Evolutionary conservation across 2,329 filamentous ascomycete genomes (phyloP), one percentile per base, ranked within the genome.

Genomic region (Fusarium drepaniforme): DNA sequence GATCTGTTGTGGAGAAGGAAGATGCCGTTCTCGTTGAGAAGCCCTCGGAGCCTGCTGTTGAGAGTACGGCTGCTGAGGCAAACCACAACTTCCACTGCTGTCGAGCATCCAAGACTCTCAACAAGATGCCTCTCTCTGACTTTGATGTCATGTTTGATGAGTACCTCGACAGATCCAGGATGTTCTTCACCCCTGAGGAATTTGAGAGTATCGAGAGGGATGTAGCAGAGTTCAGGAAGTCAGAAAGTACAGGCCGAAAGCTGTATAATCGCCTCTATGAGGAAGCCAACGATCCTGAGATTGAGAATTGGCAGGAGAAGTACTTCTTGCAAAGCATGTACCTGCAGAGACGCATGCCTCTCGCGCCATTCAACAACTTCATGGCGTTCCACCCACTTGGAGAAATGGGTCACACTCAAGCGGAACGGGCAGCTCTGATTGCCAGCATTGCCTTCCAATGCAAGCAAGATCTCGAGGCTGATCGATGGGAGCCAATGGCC

Each of bases 51-150:
- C 21, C 51, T 1, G 53, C 25, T 1, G 25, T 44, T 38, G 60
- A 59, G 9, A 46, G 9, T 42, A 35, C 33, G 16, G 46, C 25
- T 46, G 2, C 56, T 3, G 37, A 3, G 8, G 28, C 64, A 46
- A 71, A 67, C n/a, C 71, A 73, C 63, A 56, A 66, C 57, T 70
- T 71, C 38, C 28, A 63, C 35, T 73, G 71, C 53, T 73, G 71
- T 18, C n/a, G 44, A 42, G 62, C 49, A 4, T 71, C 68, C 25
- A 71, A 68, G 46, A 64, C 57, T 3, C 61, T 73, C 18, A 51
- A 63, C 33, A 68, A 68, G 25, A 57, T 71, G 57, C 71, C 71
- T 37, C 49, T 73, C 30, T 42, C 68, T 7, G 71, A 66, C 38
- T 68, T 73, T 8, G 68, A 73, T 25, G 8, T 28, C 13, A 71